These are phyloP conservation scores for Aureobasidium subglaciale DNA, from an alignment of 2,329 filamentous ascomycete genomes.

Conservation along the genomic window DNA sequence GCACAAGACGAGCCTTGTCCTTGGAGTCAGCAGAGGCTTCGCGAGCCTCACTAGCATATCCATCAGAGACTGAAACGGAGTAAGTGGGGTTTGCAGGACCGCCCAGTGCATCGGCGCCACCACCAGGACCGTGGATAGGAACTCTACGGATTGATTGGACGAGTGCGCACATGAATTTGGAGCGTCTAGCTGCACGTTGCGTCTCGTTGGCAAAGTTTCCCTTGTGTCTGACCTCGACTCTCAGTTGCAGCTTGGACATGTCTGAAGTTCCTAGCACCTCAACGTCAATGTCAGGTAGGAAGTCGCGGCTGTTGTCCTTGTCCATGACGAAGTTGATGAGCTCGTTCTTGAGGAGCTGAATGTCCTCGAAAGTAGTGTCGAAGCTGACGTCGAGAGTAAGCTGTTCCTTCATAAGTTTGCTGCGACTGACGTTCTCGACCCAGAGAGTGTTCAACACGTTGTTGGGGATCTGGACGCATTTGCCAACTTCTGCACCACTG, in stretches of 20 bases:
- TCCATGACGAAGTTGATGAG: constrained; percentile 78
- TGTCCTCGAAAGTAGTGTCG: constrained; percentile 81
- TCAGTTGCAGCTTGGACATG: constrained; percentile 80
- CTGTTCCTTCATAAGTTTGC: constrained; percentile 83
- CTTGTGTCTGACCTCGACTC: constrained; percentile 83
- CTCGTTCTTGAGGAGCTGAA: constrained; percentile 76
- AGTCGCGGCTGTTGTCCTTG: constrained; percentile 84
- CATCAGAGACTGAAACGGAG: constrained; percentile 67
- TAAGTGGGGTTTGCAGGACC: constrained; percentile 67
- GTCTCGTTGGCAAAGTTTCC: constrained; percentile 60
- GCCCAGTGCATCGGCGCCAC: constrained; percentile 56
- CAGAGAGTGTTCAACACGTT: constrained; percentile 86
- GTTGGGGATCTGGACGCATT: constrained; percentile 68
- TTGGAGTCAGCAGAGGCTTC: constrained; percentile 50
- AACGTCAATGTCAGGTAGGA: constrained; percentile 75
- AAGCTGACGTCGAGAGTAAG: constrained; percentile 75
- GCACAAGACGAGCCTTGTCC: constrained; percentile 55
- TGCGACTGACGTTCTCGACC: constrained; percentile 89
- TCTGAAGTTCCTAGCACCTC: constrained; percentile 72
- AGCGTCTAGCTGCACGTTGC: constrained; percentile 71
- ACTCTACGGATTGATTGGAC: constrained; percentile 78
- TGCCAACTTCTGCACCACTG: constrained; percentile 63
- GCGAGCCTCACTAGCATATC: constrained; percentile 53
- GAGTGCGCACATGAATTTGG: constrained; percentile 95
- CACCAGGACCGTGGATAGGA: constrained; percentile 76